These are phyloP conservation scores for Poterioochromonas sp. DNA, from an alignment of 352 stramenopile species.

Conservation along the genomic window DNA sequence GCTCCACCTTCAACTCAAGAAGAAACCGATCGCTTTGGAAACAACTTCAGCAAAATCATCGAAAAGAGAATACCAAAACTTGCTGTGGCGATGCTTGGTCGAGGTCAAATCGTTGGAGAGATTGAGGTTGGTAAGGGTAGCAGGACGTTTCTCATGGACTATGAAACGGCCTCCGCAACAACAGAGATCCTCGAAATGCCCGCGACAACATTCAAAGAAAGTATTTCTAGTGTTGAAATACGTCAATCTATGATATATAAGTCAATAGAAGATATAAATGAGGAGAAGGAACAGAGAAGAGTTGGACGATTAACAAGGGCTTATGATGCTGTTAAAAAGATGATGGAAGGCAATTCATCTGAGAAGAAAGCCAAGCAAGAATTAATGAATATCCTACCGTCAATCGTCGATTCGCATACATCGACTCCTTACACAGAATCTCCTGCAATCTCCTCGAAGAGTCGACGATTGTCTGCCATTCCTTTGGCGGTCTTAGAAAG, in stretches of 20 bases:
- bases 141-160: neutral
- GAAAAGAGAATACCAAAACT: neutral
- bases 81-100: neutral
- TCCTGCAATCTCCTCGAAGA: too few species aligned
- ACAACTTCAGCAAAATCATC: neutral
- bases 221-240: neutral
- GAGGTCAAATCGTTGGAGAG: conserved; percentile 24
- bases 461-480: too few species aligned
- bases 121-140: neutral
- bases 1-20: neutral
- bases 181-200: conserved; percentile 22
- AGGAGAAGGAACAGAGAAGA: neutral
- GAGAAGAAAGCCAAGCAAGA: neutral
- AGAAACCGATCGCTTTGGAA: neutral
- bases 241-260: neutral
- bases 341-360: neutral
- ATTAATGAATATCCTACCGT: neutral
- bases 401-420: neutral
- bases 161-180: neutral
- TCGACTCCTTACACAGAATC: too few species aligned
- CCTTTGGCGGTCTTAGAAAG: too few species aligned
- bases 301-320: neutral
- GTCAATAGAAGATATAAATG: neutral
- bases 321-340: conserved; percentile 6
- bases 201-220: neutral